phyloP scores from a whole-genome alignment of 495 filamentous ascomycete genomes.

The Neurospora terricola region DNA sequence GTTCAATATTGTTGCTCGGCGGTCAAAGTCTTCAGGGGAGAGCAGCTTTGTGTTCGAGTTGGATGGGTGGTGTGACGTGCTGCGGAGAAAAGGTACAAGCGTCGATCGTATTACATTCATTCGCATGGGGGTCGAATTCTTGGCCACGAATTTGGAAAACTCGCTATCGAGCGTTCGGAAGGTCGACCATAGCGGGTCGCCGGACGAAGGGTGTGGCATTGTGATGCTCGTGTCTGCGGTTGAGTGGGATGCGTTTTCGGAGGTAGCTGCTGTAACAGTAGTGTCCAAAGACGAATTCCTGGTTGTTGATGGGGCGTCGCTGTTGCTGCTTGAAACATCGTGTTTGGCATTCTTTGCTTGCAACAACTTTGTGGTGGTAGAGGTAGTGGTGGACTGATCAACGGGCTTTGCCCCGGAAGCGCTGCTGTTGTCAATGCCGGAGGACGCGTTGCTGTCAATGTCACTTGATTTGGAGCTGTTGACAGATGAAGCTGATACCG shows the following conservation, averaged over 20 bases:
- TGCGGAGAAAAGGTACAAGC: slow-evolving; percentile 76
- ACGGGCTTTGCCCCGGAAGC: slow-evolving; percentile 7
- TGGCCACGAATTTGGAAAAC: slow-evolving; percentile 66
- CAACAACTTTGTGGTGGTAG: slow-evolving; percentile 1
- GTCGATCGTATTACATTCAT: slow-evolving; percentile 68
- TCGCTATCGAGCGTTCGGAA: slow-evolving; percentile 79
- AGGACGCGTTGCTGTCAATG: slow-evolving; percentile 8
- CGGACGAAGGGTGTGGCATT: slow-evolving; percentile 38
- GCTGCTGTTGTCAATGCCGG: slow-evolving; percentile 1
- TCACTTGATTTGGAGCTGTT: slow-evolving; percentile 19
- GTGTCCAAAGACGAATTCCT: slow-evolving; percentile 40
- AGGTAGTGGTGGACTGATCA: not conserved
- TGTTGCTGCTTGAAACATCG: slow-evolving; percentile 13
- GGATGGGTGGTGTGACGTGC: slow-evolving; percentile 60
- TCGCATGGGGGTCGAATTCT: slow-evolving; percentile 66
- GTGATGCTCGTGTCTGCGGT: slow-evolving; percentile 24
- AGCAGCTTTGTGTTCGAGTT: slow-evolving; percentile 43
- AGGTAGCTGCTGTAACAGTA: slow-evolving; percentile 41
- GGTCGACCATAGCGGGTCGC: slow-evolving; percentile 82
- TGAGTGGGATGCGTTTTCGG: slow-evolving; percentile 52
- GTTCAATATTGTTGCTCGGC: slow-evolving; percentile 71
- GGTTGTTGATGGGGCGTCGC: slow-evolving; percentile 28
- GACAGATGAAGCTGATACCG: slow-evolving; percentile 9
- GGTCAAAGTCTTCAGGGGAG: slow-evolving; percentile 76
- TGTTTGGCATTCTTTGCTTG: slow-evolving; percentile 2